Evolutionary conservation across 2,329 filamentous ascomycete genomes (phyloP).

Genomic region (Trichoderma simmonsii): DNA sequence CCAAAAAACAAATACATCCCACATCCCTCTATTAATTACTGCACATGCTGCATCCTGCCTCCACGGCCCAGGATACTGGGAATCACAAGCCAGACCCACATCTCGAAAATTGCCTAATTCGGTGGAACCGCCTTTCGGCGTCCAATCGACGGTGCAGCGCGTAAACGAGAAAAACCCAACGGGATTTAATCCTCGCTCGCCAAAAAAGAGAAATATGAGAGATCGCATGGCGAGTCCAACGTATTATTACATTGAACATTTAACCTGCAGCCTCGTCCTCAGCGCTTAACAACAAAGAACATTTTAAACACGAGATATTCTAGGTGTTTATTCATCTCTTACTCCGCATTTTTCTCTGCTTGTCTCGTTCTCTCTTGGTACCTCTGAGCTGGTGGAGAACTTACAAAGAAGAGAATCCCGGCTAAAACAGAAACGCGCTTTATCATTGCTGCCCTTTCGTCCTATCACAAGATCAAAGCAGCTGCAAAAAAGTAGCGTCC

Average conservation of each 20-base stretch:
- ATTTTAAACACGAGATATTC: neutral
- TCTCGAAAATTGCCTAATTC: conserved; percentile 19
- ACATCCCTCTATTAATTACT: neutral
- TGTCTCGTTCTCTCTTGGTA: neutral
- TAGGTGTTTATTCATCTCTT: neutral
- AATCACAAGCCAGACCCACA: conserved; percentile 6
- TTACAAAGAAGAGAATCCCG: neutral
- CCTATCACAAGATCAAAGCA: neutral
- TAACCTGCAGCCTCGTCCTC: neutral
- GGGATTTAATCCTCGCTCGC: neutral
- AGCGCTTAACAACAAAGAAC: neutral
- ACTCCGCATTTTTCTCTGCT: neutral
- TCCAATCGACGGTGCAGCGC: conserved; percentile 13
- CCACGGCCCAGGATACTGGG: conserved; percentile 5
- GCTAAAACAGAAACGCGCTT: neutral
- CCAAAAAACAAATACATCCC: neutral
- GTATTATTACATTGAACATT: no score
- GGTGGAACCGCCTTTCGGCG: conserved; percentile 7
- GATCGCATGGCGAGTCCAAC: neutral
- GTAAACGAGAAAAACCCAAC: neutral
- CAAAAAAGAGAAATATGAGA: neutral
- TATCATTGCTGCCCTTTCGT: neutral
- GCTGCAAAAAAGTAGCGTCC: neutral
- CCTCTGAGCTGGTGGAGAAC: neutral
- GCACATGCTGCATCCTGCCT: neutral